Conservation (phyloP, 2,329 filamentous ascomycete species). For the Sclerotinia borealis region DNA sequence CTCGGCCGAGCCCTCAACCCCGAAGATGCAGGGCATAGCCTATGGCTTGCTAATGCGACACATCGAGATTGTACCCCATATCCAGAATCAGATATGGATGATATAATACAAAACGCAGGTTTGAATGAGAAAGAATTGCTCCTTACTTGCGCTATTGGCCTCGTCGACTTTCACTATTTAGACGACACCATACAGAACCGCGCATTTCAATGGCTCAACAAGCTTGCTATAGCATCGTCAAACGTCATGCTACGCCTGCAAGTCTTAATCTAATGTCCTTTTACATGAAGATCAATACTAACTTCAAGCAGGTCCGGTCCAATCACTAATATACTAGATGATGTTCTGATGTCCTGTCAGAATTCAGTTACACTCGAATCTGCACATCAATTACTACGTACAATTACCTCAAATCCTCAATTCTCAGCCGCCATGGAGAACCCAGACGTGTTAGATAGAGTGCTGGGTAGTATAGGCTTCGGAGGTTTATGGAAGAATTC, state of each 20-base stretch:
- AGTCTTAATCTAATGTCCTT: constrained; percentile 31
- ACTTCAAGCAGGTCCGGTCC: constrained; percentile 43
- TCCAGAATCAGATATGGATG: constrained; percentile 36
- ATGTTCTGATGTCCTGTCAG: constrained; percentile 54
- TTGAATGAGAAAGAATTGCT: constrained; percentile 56
- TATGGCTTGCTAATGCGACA: constrained; percentile 45
- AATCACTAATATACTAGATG: constrained; percentile 53
- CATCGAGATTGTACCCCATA: constrained; percentile 33
- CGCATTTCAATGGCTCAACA: constrained; percentile 53
- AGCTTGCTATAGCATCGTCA: constrained; percentile 48
- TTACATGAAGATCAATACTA: neutral
- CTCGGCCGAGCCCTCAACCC: constrained; percentile 49
- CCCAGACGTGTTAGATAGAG: constrained; percentile 43
- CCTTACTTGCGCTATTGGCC: constrained; percentile 55
- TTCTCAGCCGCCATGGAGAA: constrained; percentile 45
- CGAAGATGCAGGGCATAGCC: constrained; percentile 56
- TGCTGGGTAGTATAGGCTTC: constrained; percentile 56
- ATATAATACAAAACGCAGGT: constrained; percentile 39
- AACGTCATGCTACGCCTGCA: constrained; percentile 53
- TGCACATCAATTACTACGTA: constrained; percentile 54
- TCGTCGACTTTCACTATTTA: constrained; percentile 60
- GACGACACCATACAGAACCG: constrained; percentile 57
- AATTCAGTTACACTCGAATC: constrained; percentile 53
- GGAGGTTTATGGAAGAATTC: constrained; percentile 51
- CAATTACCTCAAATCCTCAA: constrained; percentile 48